Percentiles rank a stretch among this genome's conserved stretches.
Evolutionary conservation across 2,329 filamentous ascomycete species (phyloP).

Genomic region (Clonostachys byssicola): DNA sequence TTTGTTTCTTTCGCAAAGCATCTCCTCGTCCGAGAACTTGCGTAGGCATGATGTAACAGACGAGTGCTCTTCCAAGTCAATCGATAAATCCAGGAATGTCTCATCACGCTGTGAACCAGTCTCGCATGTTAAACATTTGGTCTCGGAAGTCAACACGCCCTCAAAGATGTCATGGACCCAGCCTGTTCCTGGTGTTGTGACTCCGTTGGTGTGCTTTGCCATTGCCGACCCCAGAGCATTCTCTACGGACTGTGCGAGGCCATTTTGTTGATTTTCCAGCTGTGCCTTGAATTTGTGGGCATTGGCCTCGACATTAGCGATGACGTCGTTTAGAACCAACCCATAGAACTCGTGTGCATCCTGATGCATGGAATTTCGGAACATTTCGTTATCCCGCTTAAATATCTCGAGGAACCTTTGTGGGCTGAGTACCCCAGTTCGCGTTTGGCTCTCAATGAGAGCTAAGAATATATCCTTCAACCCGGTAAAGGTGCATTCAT

Average conservation of each 20-base stretch:
- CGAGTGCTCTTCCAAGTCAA: conserved; percentile 91
- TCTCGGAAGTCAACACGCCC: conserved; percentile 91
- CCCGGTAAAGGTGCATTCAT: conserved; percentile 90
- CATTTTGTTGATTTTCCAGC: conserved; percentile 13
- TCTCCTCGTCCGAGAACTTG: conserved; percentile 97
- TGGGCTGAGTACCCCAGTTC: conserved; percentile 87
- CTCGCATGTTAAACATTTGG: conserved; percentile 92
- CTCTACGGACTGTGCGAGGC: conserved; percentile 4
- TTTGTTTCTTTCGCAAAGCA: conserved; percentile 97
- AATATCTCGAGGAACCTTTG: conserved; percentile 92
- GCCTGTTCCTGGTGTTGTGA: conserved; percentile 54
- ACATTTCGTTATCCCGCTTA: conserved; percentile 94
- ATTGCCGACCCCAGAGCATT: conserved; percentile 23
- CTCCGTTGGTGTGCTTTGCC: not conserved
- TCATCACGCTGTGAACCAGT: conserved; percentile 93
- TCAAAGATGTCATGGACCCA: conserved; percentile 99
- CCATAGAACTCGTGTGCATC: conserved; percentile 98
- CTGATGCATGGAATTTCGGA: conserved; percentile 94
- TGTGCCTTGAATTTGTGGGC: conserved; percentile 60
- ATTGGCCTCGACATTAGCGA: conserved; percentile 88
- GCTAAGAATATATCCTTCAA: conserved; percentile 96
- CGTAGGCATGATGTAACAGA: conserved; percentile 93
- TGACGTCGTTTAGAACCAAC: conserved; percentile 90
- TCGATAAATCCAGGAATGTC: conserved; percentile 91
- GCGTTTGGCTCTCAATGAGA: conserved; percentile 73